Base-by-base conservation (phyloP, 805 yeast genomes). In the Candida quercuum region DNA sequence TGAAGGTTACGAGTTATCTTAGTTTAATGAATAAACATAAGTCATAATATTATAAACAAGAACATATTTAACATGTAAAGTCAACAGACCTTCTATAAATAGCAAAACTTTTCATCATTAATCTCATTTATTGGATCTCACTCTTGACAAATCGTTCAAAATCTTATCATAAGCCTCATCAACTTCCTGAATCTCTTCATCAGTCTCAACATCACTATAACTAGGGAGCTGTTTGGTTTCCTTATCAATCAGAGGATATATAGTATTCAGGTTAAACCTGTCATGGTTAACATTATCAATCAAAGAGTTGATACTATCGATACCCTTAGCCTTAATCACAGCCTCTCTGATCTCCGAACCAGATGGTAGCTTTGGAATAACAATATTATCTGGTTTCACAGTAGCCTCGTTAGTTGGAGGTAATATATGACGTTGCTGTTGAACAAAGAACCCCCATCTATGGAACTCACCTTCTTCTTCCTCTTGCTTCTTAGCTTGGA, bases 401-500 rank as follows among this genome's bases (percentile, higher is more conserved):
- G 40, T 14, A 15, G 41, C 14, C 26, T 37, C 13, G 18, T 14
- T 10, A 22, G 32, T 14, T 16, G 39, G 39, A 14, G 54, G 56
- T n/a, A 50, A 32, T 38, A 46, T 35, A 45, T 64, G 62, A 14
- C 60, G 50, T 42, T 81, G 76, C 52, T 78, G 86, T 54, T 80
- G 84, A 46, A 86, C 79, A 51, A 77, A 85, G 52, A 78, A 76
- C 15, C 95, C 95, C 79, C 87, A 78, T 61, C 83, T 78, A 59
- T 86, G 96, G 46, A 87, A 72, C 53, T 85, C 95, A 50, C 96
- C 97, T 65, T 88, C 97, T 56, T 88, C 97, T 43, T 79, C 80
- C 55, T 87, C 96, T 58, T 84, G 86, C 45, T 74, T 75, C 57
- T 76, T 81, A 13, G 88, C 86, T 51, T 83, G 78, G 11, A 62